Evolutionary conservation across 306 rosid genomes (phyloP).

Genomic region (Betula pendula): DNA sequence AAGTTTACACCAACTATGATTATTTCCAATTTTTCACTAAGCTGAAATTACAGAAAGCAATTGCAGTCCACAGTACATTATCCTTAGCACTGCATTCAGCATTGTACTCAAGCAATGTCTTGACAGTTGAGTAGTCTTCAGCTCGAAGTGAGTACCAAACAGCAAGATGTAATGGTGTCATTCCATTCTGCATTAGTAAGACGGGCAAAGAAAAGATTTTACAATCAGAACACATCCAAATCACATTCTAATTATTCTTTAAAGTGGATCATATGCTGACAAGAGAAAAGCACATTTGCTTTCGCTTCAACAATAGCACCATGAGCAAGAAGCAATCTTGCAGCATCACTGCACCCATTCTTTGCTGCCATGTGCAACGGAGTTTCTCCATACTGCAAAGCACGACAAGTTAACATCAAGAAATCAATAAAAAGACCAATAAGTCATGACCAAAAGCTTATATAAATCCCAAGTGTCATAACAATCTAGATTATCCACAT

Average conservation of each 20-base stretch:
- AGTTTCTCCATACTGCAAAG: constrained; percentile 86
- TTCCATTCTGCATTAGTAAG: constrained; percentile 76
- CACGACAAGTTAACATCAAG: constrained; percentile 13
- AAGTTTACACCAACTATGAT: constrained; percentile 23
- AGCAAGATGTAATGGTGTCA: constrained; percentile 98
- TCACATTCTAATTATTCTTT: constrained; percentile 10
- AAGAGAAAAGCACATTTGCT: constrained; percentile 70
- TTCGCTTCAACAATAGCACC: constrained; percentile 87
- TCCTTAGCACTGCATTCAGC: constrained; percentile 91
- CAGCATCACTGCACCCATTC: constrained; percentile 83
- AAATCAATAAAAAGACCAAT: constrained; percentile 7
- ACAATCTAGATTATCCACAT: not conserved
- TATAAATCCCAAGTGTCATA: not conserved
- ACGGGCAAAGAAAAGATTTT: constrained; percentile 21
- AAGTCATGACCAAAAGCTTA: not conserved
- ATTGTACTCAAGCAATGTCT: constrained; percentile 65
- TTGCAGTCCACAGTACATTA: constrained; percentile 45
- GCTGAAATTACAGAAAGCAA: constrained; percentile 10
- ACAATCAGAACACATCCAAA: constrained; percentile 22
- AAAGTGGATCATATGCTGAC: constrained; percentile 24
- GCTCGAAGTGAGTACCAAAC: constrained; percentile 86
- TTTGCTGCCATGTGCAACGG: constrained; percentile 97
- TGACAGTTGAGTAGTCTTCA: constrained; percentile 71
- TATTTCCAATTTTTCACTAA: constrained; percentile 9
- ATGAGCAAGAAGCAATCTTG: constrained; percentile 63